Conservation (phyloP, 768 basidiomycete genomes). For the Termitomyces sp. region DNA sequence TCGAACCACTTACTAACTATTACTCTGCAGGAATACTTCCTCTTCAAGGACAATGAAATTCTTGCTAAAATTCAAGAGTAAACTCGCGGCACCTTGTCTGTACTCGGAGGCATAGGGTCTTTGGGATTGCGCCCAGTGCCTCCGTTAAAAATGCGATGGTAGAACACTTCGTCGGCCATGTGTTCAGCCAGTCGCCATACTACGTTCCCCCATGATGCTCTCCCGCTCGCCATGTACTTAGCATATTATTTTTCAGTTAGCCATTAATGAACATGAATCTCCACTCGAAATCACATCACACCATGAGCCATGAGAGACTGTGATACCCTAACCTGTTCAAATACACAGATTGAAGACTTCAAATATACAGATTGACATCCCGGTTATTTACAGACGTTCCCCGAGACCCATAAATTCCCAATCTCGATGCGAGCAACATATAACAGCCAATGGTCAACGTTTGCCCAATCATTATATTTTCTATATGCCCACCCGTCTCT, state of each 20-base stretch:
- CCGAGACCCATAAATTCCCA: too few species aligned
- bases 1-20: neutral
- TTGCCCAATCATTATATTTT: neutral
- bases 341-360: too few species aligned
- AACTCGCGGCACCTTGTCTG: conserved; percentile 10
- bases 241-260: neutral
- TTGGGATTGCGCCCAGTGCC: neutral
- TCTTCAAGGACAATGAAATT: conserved; percentile 94
- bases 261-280: conserved; percentile 1
- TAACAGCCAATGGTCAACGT: neutral
- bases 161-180: neutral
- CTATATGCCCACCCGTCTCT: neutral
- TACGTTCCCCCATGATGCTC: neutral
- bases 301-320: neutral
- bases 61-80: conserved; percentile 95
- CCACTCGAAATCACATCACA: neutral
- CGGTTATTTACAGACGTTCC: neutral
- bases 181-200: conserved; percentile 1
- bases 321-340: too few species aligned
- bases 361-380: too few species aligned
- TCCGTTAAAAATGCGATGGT: neutral
- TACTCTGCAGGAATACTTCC: conserved; percentile 75
- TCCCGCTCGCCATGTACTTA: conserved; percentile 6
- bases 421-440: too few species aligned
- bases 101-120: neutral